phyloP scores from a whole-genome alignment of 139 green algal genomes.

The Closterium sp. region DNA sequence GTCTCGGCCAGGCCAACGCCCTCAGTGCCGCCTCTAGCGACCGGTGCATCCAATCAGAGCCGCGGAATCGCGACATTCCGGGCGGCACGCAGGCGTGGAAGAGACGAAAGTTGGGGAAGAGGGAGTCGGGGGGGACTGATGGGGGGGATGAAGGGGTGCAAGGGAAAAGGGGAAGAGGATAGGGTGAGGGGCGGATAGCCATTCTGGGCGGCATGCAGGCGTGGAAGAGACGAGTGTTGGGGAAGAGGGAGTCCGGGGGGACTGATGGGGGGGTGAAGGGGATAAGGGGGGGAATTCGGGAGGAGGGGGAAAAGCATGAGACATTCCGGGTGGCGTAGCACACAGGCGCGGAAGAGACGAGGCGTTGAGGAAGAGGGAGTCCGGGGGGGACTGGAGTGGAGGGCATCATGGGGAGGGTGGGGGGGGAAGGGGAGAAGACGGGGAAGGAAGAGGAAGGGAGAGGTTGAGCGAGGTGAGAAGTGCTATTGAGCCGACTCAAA shows the following conservation, averaged over 20 bases:
- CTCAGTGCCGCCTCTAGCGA: neutral
- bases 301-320: too few species aligned
- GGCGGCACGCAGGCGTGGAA: constrained; percentile 32
- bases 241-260: neutral
- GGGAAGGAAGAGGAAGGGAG: neutral
- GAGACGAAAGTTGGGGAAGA: constrained; percentile 22
- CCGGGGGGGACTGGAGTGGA: too few species aligned
- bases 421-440: neutral
- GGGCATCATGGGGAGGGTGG: too few species aligned
- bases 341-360: too few species aligned
- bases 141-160: neutral
- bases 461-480: neutral
- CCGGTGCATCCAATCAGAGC: constrained; percentile 11
- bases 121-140: neutral
- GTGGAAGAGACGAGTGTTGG: too few species aligned
- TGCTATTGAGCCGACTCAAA: too few species aligned
- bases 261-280: too few species aligned
- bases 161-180: neutral
- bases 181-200: too few species aligned
- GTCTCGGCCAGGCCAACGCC: neutral
- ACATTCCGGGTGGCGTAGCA: too few species aligned
- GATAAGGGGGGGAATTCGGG: neutral
- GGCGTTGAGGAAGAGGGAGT: too few species aligned
- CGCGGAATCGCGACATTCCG: constrained; percentile 18
- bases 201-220: too few species aligned